A percentile compares a stretch with the other conserved stretches of the same genome.
Evolutionary conservation across 805 yeast genomes (phyloP).

Genomic region (Suhomyces kilbournensis): DNA sequence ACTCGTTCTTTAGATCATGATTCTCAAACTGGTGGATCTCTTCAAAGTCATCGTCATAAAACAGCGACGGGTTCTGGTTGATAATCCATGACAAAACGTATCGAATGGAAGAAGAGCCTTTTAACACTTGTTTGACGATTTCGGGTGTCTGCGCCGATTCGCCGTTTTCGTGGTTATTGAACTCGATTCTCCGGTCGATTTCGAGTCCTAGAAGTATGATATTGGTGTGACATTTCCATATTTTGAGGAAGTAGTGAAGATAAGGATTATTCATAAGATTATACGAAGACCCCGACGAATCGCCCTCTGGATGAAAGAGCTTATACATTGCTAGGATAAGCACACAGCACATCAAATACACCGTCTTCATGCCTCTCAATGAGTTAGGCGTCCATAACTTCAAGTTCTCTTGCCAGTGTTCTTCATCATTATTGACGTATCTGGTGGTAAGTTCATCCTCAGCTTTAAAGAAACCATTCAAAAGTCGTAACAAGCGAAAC

Average conservation of each 20-base stretch:
- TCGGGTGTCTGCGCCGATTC: slow-evolving; percentile 29
- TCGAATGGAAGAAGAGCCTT: slow-evolving; percentile 65
- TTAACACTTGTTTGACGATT: slow-evolving; percentile 34
- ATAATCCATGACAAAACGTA: slow-evolving; percentile 59
- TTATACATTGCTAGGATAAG: slow-evolving; percentile 30
- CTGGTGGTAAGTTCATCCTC: slow-evolving; percentile 42
- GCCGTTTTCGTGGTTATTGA: slow-evolving; percentile 24
- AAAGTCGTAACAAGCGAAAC: slow-evolving; percentile 37
- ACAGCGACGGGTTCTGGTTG: slow-evolving; percentile 40
- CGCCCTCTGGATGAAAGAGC: slow-evolving; percentile 27
- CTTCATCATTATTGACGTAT: slow-evolving; percentile 38
- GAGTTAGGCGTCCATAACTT: slow-evolving; percentile 27
- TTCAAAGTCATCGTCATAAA: slow-evolving; percentile 11
- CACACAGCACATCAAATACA: slow-evolving; percentile 32
- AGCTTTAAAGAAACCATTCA: slow-evolving; percentile 36
- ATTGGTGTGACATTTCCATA: slow-evolving; percentile 67
- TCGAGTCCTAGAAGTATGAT: slow-evolving; percentile 59
- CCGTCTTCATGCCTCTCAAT: slow-evolving; percentile 22
- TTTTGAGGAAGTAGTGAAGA: slow-evolving; percentile 49
- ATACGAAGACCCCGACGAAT: too few relatives aligned
- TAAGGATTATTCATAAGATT: slow-evolving; percentile 60
- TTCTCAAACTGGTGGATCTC: slow-evolving; percentile 9
- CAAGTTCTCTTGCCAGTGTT: slow-evolving; percentile 22
- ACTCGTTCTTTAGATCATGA: slow-evolving; percentile 60
- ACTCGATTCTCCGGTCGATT: slow-evolving; percentile 37